Conservation (phyloP, 352 stramenopile genomes). For the Hyphochytrium catenoides region DNA sequence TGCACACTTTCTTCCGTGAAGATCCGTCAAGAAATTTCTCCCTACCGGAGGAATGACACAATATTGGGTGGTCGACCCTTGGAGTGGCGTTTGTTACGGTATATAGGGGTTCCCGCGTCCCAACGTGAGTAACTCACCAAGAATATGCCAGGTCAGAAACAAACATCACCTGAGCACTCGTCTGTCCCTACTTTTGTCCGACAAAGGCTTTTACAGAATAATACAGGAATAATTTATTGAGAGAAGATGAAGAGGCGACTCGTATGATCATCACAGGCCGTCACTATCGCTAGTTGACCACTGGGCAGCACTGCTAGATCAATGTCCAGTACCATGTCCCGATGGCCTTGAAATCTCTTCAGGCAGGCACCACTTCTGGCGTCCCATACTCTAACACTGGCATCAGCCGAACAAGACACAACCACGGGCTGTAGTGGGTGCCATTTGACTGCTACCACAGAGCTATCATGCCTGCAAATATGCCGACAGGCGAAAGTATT, state of each 20-base stretch:
- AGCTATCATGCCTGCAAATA: conserved; percentile 50
- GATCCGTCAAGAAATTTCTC: no score
- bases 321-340: conserved; percentile 76
- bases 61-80: no score
- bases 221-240: no score
- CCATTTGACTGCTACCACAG: conserved; percentile 72
- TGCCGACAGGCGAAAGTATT: conserved; percentile 59
- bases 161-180: no score
- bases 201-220: no score
- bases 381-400: conserved; percentile 38
- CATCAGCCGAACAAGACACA: conserved; percentile 13
- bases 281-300: conserved; percentile 29
- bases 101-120: no score
- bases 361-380: conserved; percentile 50
- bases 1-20: no score
- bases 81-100: no score
- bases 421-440: conserved; percentile 39
- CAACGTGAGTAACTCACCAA: no score
- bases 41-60: no score
- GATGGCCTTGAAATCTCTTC: conserved; percentile 49
- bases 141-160: no score
- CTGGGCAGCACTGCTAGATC: conserved; percentile 24
- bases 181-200: no score
- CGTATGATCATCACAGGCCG: conserved; percentile 46
- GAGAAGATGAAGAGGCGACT: conserved; percentile 42